Percentiles rank a stretch among this genome's conserved stretches.
phyloP scores from a whole-genome alignment of 495 filamentous ascomycete species.

The Tuber microsphaerosporum region DNA sequence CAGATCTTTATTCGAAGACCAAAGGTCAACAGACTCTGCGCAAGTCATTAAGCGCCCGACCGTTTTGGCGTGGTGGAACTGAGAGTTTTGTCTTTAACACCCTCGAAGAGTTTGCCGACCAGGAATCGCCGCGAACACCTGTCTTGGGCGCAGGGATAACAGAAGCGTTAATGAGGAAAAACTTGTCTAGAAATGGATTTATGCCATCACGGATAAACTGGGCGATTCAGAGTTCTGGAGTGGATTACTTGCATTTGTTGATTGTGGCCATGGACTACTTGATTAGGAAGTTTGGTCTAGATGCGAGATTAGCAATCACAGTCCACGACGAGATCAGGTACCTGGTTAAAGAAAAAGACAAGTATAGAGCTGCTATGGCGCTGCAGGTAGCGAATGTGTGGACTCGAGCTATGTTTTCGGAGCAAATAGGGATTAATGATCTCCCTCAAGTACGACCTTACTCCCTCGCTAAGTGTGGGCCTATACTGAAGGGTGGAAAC shows the following conservation, averaged over 20 bases:
- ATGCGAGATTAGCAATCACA: slow-evolving; percentile 79
- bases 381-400: slow-evolving; percentile 91
- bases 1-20: slow-evolving; percentile 75
- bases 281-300: slow-evolving; percentile 72
- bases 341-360: slow-evolving; percentile 75
- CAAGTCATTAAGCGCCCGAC: slow-evolving; percentile 58
- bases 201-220: slow-evolving; percentile 97
- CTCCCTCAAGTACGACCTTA: slow-evolving; percentile 57
- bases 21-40: slow-evolving; percentile 75
- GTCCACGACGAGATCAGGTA: slow-evolving; percentile 98
- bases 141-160: slow-evolving; percentile 96
- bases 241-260: slow-evolving; percentile 93
- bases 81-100: slow-evolving; percentile 98
- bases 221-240: slow-evolving; percentile 95
- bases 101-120: slow-evolving; percentile 92
- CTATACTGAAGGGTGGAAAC: background rate
- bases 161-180: slow-evolving; percentile 84
- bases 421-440: slow-evolving; percentile 93
- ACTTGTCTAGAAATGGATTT: slow-evolving; percentile 81
- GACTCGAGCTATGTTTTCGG: slow-evolving; percentile 93
- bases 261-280: slow-evolving; percentile 94
- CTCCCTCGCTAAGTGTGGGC: background rate
- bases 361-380: slow-evolving; percentile 81
- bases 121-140: slow-evolving; percentile 82
- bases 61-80: slow-evolving; percentile 96